phyloP scores from a whole-genome alignment of 2,329 filamentous ascomycete species.

The Colletotrichum sojae region DNA sequence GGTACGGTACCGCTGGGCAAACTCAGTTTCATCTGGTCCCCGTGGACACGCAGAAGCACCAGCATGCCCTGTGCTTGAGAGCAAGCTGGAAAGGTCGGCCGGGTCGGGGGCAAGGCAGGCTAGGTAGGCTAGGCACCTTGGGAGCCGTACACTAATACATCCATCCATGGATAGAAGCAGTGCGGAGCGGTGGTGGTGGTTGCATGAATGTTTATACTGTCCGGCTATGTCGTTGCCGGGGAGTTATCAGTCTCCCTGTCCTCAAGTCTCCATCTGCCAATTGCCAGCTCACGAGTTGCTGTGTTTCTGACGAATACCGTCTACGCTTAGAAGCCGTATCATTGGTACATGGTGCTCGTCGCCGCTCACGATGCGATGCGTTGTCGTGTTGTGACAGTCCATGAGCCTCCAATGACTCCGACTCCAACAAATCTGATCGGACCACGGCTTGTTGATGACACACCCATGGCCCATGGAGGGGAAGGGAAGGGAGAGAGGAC shows the following conservation, averaged over 20 bases:
- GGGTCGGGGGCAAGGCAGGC: not conserved
- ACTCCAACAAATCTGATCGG: conserved; percentile 5
- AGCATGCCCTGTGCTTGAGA: no score
- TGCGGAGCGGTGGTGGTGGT: not conserved
- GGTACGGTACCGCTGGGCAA: conserved; percentile 1
- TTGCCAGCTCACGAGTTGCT: no score
- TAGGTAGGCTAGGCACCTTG: not conserved
- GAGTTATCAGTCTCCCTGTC: conserved; percentile 5
- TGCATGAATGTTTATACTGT: conserved; percentile 36
- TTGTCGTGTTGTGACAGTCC: not conserved
- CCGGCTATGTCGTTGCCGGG: conserved; percentile 14
- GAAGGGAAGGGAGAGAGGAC: conserved; percentile 6
- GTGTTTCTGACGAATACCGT: no score
- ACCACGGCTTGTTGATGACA: conserved; percentile 27
- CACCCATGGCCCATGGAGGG: conserved; percentile 22
- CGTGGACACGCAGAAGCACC: conserved; percentile 7
- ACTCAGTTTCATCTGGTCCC: conserved; percentile 35
- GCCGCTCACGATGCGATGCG: no score
- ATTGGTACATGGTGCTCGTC: no score
- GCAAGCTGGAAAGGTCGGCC: no score
- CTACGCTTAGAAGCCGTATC: no score
- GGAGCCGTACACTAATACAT: no score
- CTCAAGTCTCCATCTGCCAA: not conserved
- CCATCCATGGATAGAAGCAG: no score
- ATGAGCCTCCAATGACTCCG: conserved; percentile 1